phyloP scores from a whole-genome alignment of 1,139 yeast genomes.

The Debaryomyces coudertii region DNA sequence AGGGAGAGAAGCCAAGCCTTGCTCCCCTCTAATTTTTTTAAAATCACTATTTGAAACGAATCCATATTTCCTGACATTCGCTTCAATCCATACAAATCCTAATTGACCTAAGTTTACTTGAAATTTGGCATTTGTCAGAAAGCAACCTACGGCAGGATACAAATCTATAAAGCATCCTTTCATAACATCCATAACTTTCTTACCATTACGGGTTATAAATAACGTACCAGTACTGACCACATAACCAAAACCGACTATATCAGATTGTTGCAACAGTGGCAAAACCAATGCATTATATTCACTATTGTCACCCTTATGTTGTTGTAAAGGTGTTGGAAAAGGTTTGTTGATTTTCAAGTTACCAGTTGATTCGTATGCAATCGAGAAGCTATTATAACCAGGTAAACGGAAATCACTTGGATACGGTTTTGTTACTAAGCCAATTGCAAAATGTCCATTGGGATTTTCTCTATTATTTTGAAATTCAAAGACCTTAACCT shows the following conservation, averaged over 20 bases:
- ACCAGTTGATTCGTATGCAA: slow-evolving; percentile 88
- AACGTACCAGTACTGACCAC: slow-evolving; percentile 78
- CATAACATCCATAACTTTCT: slow-evolving; percentile 79
- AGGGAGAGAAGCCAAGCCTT: slow-evolving; percentile 50
- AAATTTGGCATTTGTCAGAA: slow-evolving; percentile 67
- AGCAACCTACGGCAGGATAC: slow-evolving; percentile 89
- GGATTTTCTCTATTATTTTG: slow-evolving; percentile 28
- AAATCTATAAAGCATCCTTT: slow-evolving; percentile 78
- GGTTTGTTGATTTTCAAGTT: slow-evolving; percentile 82
- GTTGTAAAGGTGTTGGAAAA: slow-evolving; percentile 52
- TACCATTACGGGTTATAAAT: slow-evolving; percentile 90
- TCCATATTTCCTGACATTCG: slow-evolving; percentile 91
- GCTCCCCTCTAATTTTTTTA: slow-evolving; percentile 43
- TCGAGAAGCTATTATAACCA: slow-evolving; percentile 78
- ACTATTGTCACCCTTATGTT: slow-evolving; percentile 51
- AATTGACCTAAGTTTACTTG: slow-evolving; percentile 87
- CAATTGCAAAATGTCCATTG: slow-evolving; percentile 66
- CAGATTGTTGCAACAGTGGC: slow-evolving; percentile 80
- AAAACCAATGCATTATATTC: slow-evolving; percentile 65
- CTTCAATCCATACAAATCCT: slow-evolving; percentile 94
- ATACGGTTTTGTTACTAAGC: slow-evolving; percentile 85
- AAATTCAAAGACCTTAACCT: slow-evolving; percentile 63
- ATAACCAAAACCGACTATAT: slow-evolving; percentile 91
- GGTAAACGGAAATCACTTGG: slow-evolving; percentile 83
- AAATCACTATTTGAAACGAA: slow-evolving; percentile 68